Percentiles rank a stretch among this genome's conserved stretches.
Conservation (phyloP, 176 grass and related monocot genomes). For the Elaeis guineensis region DNA sequence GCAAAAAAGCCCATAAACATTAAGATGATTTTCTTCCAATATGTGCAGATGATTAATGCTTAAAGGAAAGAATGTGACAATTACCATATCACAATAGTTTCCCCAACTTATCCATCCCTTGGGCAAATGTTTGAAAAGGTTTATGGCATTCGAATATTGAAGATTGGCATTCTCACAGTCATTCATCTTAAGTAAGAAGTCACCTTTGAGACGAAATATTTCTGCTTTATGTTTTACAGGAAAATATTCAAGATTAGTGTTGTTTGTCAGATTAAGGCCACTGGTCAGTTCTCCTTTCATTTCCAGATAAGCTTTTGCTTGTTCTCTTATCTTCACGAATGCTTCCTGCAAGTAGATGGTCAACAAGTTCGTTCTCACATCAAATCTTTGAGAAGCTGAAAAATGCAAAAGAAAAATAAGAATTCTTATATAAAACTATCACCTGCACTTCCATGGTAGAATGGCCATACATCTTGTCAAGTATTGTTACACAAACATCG, state of each 20-base stretch:
- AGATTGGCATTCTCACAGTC: slow-evolving; percentile 65
- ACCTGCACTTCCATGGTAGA: slow-evolving; percentile 99
- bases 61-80: not conserved
- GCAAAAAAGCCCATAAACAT: slow-evolving; percentile 5
- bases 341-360: slow-evolving; percentile 65
- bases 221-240: slow-evolving; percentile 94
- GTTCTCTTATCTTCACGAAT: slow-evolving; percentile 98
- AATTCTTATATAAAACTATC: slow-evolving; percentile 18
- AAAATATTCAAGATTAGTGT: slow-evolving; percentile 95
- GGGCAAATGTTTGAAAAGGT: slow-evolving; percentile 87
- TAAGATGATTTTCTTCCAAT: not conserved
- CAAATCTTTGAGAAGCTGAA: slow-evolving; percentile 3
- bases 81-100: slow-evolving; percentile 99
- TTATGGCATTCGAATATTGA: slow-evolving; percentile 79
- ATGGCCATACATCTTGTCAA: slow-evolving; percentile 99
- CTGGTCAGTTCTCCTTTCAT: slow-evolving; percentile 92
- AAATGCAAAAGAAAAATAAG: slow-evolving; percentile 2
- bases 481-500: slow-evolving; percentile 96
- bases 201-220: slow-evolving; percentile 94
- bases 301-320: slow-evolving; percentile 97
- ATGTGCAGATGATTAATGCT: too few species aligned
- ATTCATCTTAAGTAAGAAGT: slow-evolving; percentile 85
- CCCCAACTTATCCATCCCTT: slow-evolving; percentile 99
- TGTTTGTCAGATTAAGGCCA: slow-evolving; percentile 87
- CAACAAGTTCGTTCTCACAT: not conserved